Base-by-base conservation (phyloP, 495 filamentous ascomycete genomes). In the Hyaloscypha bicolor region DNA sequence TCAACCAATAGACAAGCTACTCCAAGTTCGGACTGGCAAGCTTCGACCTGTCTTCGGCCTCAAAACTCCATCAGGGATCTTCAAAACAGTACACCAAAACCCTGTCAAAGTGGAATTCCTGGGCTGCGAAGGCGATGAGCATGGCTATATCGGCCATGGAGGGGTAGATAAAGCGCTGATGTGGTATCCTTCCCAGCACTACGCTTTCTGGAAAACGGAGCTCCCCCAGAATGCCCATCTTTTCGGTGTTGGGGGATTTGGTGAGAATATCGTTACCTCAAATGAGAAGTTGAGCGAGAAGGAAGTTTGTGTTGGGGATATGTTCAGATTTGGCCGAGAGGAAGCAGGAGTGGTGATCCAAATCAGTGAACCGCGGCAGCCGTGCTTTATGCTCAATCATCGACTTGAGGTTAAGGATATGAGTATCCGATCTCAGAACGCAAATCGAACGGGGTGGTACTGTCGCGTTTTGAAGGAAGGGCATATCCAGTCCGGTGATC, bases 301-400 rank as follows among this genome's bases (percentile, higher is more conserved):
- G 19, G 85, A 82, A 62, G 74, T 86, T 12, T 86, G 83, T 68
- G 83, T 87, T 42, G 84, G 84, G n/a, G 84, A 87, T 67, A 72
- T 81, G 33, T 65, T 81, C 14, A 68, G 77, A 5, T 77, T 86
- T 73, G 35, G 79, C 25, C 25, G 2, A 77, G 37, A 72, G 72
- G 30, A 70, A 48, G 37, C 72, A 71, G 30, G 70, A 85, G 71
- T 80, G 0, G 16, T 76, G 33, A 67, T 81, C 12, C 35, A 42
- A 22, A 74, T 85, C 60, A 78, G 73, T 66, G 75, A 80, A 32
- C 82, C 82, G 48, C 75, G 81, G 6, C 79, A 82, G 71, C 82
- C 82, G 8, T 85, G 82, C 72, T 84, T 81, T 74, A 85, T 84
- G 66, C 77, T 85, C 30, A 84, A 85, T 72, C 79, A 81, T 69